phyloP scores from a whole-genome alignment of 495 filamentous ascomycete species.

The Elasticomyces elasticus region DNA sequence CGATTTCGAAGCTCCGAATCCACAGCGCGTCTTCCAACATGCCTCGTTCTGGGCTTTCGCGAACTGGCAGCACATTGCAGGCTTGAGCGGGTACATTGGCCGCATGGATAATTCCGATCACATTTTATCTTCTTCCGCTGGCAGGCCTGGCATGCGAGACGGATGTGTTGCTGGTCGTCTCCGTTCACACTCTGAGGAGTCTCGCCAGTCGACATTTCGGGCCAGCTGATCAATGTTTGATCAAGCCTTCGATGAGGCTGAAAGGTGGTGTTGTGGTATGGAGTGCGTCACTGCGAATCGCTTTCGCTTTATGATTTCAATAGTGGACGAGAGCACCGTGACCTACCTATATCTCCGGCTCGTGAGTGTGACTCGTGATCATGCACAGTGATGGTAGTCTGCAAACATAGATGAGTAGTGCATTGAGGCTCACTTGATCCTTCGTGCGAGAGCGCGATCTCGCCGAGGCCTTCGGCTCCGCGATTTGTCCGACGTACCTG shows the following conservation, averaged over 20 bases:
- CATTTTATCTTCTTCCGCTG: conserved; percentile 24
- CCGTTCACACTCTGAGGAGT: neutral
- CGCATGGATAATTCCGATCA: conserved; percentile 18
- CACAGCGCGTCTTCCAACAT: conserved; percentile 14
- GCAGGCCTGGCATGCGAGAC: conserved; percentile 18
- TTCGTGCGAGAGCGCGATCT: too few species aligned
- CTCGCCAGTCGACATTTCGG: neutral
- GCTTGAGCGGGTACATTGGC: conserved; percentile 13
- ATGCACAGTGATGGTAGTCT: too few species aligned
- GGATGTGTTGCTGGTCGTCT: conserved; percentile 11
- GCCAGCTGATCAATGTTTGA: too few species aligned
- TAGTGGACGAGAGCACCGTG: neutral
- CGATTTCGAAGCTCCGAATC: conserved; percentile 17
- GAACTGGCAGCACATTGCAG: conserved; percentile 14
- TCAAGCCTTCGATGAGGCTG: neutral
- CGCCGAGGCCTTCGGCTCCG: too few species aligned
- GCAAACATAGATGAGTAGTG: too few species aligned
- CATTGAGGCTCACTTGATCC: too few species aligned
- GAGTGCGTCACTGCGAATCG: neutral
- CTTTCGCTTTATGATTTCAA: neutral
- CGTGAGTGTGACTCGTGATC: too few species aligned
- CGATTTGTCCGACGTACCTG: too few species aligned
- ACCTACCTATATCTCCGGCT: neutral
- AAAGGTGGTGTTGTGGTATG: neutral
- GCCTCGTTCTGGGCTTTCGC: conserved; percentile 16